These are phyloP conservation scores for Pistacia integerrima DNA, from an alignment of 345 rosid species.

Conservation along the genomic window DNA sequence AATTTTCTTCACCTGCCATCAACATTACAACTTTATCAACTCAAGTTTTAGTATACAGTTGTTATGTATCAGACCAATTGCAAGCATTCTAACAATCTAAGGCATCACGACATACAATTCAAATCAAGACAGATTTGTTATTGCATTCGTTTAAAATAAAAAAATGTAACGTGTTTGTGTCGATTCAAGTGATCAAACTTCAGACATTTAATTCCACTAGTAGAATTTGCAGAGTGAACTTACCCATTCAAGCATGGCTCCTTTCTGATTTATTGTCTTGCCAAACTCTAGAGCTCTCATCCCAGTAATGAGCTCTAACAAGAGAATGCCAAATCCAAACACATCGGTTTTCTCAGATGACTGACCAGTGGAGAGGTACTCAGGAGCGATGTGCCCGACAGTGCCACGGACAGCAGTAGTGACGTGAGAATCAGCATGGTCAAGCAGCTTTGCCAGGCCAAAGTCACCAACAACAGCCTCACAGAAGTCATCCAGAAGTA, in stretches of 20 bases:
- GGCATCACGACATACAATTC: not conserved
- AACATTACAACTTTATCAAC: not conserved
- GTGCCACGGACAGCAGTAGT: constrained; percentile 96
- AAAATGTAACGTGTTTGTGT: not conserved
- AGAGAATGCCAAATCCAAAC: constrained; percentile 90
- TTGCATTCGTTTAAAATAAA: not conserved
- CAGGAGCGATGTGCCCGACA: constrained; percentile 94
- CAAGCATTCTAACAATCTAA: too few relatives aligned
- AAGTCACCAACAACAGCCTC: constrained; percentile 97
- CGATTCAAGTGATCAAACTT: not conserved
- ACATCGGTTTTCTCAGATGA: constrained; percentile 97
- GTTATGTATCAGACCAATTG: not conserved
- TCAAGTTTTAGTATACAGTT: not conserved
- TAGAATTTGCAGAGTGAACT: constrained; percentile 19
- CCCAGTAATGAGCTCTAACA: constrained; percentile 91
- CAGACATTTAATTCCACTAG: not conserved
- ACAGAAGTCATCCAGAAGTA: constrained; percentile 76
- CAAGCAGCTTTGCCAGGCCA: constrained; percentile 91
- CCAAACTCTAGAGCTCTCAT: constrained; percentile 94
- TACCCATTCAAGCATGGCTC: constrained; percentile 97
- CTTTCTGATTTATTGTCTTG: constrained; percentile 76
- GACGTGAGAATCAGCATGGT: constrained; percentile 90
- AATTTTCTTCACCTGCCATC: constrained; percentile 68
- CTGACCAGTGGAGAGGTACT: constrained; percentile 94
- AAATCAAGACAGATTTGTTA: not conserved